These are phyloP conservation scores for Torulaspora franciscae DNA, from an alignment of 805 yeast genomes.

Conservation along the genomic window DNA sequence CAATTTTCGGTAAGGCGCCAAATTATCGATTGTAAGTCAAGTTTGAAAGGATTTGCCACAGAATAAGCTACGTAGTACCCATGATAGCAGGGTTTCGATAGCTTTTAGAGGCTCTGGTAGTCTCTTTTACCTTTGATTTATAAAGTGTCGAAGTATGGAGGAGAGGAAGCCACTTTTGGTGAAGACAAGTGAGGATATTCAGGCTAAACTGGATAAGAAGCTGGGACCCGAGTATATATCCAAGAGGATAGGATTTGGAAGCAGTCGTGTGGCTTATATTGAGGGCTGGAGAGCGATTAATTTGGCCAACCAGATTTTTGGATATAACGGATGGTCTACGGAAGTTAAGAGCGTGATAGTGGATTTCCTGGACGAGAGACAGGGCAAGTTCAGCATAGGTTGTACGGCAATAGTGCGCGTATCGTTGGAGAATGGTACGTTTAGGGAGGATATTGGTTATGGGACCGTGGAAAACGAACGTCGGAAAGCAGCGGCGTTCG, in stretches of 20 bases:
- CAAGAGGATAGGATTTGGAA: constrained; percentile 70
- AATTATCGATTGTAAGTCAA: not conserved
- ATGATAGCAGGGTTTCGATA: constrained; percentile 1
- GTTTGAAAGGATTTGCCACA: constrained; percentile 8
- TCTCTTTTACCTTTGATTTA: not conserved
- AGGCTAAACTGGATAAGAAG: constrained; percentile 40
- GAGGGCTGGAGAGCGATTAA: constrained; percentile 84
- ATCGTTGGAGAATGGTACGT: constrained; percentile 69
- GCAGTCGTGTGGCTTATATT: constrained; percentile 61
- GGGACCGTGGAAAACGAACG: constrained; percentile 77
- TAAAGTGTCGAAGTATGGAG: constrained; percentile 19
- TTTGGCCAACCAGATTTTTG: constrained; percentile 75
- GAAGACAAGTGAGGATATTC: constrained; percentile 32
- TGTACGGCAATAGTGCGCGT: constrained; percentile 69
- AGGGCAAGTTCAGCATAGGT: constrained; percentile 58
- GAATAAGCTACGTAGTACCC: not conserved
- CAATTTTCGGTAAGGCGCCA: constrained; percentile 9
- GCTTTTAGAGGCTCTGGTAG: constrained; percentile 1
- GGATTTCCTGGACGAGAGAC: constrained; percentile 64
- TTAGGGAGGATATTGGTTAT: constrained; percentile 78
- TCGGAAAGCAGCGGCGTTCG: constrained; percentile 70
- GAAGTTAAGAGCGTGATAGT: constrained; percentile 61
- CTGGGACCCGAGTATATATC: constrained; percentile 78
- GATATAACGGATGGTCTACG: constrained; percentile 78
- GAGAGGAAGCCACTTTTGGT: constrained; percentile 18